Conservation (phyloP, 2,329 filamentous ascomycete species). For the Mollisia scopiformis region DNA sequence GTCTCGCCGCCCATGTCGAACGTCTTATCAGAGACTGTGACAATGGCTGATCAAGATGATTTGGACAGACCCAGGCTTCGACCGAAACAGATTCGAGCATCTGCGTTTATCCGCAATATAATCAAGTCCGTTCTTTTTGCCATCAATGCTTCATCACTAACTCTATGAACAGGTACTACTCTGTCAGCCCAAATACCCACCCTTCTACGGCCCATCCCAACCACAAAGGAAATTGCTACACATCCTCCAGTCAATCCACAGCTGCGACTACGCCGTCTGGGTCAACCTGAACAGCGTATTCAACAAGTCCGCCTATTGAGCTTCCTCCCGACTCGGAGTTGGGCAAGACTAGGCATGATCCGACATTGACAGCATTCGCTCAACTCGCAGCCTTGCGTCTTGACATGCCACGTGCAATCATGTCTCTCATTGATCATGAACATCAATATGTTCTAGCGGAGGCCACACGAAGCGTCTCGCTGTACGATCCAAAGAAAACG, state of each 20-base stretch:
- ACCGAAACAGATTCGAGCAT: not conserved
- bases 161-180: not conserved
- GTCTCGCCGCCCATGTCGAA: not conserved
- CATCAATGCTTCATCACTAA: not conserved
- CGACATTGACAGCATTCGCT: slow-evolving; percentile 45
- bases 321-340: slow-evolving; percentile 5
- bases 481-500: slow-evolving; percentile 9
- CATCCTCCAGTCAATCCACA: not conserved
- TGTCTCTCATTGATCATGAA: slow-evolving; percentile 39
- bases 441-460: slow-evolving; percentile 31
- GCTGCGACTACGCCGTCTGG: not conserved
- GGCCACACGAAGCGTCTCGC: slow-evolving; percentile 25
- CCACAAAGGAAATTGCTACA: not conserved
- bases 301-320: not conserved
- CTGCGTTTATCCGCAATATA: not conserved
- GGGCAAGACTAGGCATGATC: slow-evolving; percentile 34
- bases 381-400: slow-evolving; percentile 52
- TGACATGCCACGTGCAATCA: slow-evolving; percentile 47
- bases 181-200: not conserved
- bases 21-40: not conserved
- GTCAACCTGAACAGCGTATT: not conserved
- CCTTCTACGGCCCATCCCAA: not conserved
- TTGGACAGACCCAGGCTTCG: not conserved
- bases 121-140: not conserved
- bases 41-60: not conserved